Evolutionary conservation across 2,329 filamentous ascomycete species (phyloP).

Genomic region (Fusarium torreyae): DNA sequence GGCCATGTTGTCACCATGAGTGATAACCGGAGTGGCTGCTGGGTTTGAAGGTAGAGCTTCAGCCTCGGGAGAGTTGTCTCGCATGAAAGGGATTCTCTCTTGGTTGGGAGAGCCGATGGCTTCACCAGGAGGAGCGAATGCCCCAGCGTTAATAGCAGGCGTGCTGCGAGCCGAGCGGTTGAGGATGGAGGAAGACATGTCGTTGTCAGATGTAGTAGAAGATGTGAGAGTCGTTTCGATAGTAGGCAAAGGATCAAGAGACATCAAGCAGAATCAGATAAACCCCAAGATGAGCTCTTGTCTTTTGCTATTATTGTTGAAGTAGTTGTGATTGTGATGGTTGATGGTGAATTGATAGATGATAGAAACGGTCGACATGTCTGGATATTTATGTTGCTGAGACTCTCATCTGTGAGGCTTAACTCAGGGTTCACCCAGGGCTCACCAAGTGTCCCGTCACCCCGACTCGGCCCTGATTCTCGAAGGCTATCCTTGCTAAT

Average conservation of each 20-base stretch:
- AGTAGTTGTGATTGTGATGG: slow-evolving; percentile 11
- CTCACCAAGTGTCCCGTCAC: slow-evolving; percentile 20
- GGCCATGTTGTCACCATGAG: slow-evolving; percentile 19
- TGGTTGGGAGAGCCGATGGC: slow-evolving; percentile 23
- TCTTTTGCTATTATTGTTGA: slow-evolving; percentile 16
- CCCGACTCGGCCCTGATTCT: slow-evolving; percentile 43
- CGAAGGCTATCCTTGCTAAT: slow-evolving; percentile 44
- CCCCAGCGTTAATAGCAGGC: slow-evolving; percentile 36
- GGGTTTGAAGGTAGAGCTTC: slow-evolving; percentile 22
- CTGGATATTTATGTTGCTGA: slow-evolving; percentile 44
- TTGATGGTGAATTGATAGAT: slow-evolving; percentile 13
- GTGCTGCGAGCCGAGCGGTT: slow-evolving; percentile 48
- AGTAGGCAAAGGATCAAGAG: slow-evolving; percentile 33
- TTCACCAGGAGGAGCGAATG: slow-evolving; percentile 43
- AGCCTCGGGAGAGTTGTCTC: slow-evolving; percentile 22
- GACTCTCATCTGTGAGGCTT: slow-evolving; percentile 15
- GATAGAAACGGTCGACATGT: slow-evolving; percentile 14
- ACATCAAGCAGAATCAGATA: slow-evolving; percentile 25
- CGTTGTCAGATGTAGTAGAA: slow-evolving; percentile 21
- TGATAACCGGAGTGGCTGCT: slow-evolving; percentile 26
- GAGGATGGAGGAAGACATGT: slow-evolving; percentile 42
- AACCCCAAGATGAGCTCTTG: slow-evolving; percentile 13
- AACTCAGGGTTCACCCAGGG: slow-evolving; percentile 21
- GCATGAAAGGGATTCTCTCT: slow-evolving; percentile 34
- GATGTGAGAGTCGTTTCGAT: slow-evolving; percentile 37